phyloP scores from a whole-genome alignment of 2,329 filamentous ascomycete species.

The Blumeria graminis region DNA sequence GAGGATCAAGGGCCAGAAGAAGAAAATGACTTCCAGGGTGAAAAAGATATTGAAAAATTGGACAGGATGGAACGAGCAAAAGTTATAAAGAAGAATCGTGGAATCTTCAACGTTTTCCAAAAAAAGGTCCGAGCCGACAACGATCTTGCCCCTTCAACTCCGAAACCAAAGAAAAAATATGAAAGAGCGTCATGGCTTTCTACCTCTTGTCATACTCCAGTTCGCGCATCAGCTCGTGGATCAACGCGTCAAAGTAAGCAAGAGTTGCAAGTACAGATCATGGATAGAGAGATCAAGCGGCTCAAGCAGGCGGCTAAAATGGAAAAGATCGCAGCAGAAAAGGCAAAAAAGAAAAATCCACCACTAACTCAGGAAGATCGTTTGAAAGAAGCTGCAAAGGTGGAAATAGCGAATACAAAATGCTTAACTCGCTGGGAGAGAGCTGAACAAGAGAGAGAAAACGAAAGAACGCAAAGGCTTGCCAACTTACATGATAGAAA shows the following conservation, averaged over 20 bases:
- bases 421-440: slow-evolving; percentile 87
- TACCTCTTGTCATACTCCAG: slow-evolving; percentile 29
- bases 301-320: slow-evolving; percentile 45
- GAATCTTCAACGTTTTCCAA: slow-evolving; percentile 42
- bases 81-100: slow-evolving; percentile 62
- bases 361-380: slow-evolving; percentile 75
- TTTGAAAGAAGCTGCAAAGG: slow-evolving; percentile 54
- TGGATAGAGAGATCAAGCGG: slow-evolving; percentile 44
- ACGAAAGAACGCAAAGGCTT: slow-evolving; percentile 58
- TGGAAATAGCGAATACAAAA: slow-evolving; percentile 71
- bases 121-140: slow-evolving; percentile 53
- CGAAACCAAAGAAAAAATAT: slow-evolving; percentile 39
- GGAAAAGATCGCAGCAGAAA: slow-evolving; percentile 35
- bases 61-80: slow-evolving; percentile 46
- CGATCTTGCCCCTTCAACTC: slow-evolving; percentile 15
- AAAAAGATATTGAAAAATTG: slow-evolving; percentile 61
- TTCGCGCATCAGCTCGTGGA: slow-evolving; percentile 33
- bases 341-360: slow-evolving; percentile 47
- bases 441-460: slow-evolving; percentile 69
- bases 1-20: slow-evolving; percentile 49
- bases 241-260: slow-evolving; percentile 37
- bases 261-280: slow-evolving; percentile 40
- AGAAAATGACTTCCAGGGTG: slow-evolving; percentile 48
- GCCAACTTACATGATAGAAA: slow-evolving; percentile 73
- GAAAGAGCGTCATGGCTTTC: slow-evolving; percentile 48